Evolutionary conservation across 75 land plant species (phyloP).

Genomic region (Cunninghamia lanceolata): DNA sequence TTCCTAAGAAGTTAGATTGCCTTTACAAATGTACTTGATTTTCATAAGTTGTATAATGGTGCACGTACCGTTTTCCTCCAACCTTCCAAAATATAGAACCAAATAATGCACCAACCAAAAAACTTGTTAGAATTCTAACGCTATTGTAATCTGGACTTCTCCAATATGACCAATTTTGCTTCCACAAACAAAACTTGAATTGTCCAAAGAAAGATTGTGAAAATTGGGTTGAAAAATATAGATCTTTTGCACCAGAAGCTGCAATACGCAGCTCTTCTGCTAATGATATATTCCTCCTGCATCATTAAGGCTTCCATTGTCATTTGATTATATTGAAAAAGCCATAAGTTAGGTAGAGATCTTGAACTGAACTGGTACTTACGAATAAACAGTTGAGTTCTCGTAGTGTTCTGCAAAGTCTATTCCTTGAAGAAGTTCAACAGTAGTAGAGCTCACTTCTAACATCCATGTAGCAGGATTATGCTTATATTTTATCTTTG

Average conservation of each 20-base stretch:
- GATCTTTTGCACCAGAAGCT: constrained; percentile 20
- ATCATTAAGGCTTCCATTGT: background rate
- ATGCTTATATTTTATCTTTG: constrained; percentile 23
- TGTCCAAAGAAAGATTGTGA: constrained; percentile 23
- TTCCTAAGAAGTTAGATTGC: background rate
- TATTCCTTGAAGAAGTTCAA: constrained; percentile 14
- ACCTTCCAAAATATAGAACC: constrained; percentile 34
- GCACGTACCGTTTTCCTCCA: constrained; percentile 27
- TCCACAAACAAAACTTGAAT: constrained; percentile 42
- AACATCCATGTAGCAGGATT: constrained; percentile 56
- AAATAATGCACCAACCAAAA: constrained; percentile 27
- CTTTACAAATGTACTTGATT: background rate
- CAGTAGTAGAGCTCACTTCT: constrained; percentile 26
- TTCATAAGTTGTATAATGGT: background rate
- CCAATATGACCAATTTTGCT: constrained; percentile 47
- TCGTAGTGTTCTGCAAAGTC: constrained; percentile 20
- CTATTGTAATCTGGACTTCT: constrained; percentile 41
- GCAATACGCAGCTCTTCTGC: constrained; percentile 14
- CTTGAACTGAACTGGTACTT: background rate
- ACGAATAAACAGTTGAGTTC: constrained; percentile 20
- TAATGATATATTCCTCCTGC: constrained; percentile 17
- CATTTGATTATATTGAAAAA: background rate
- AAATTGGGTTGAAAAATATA: constrained; percentile 34
- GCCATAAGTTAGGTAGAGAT: background rate
- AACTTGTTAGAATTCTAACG: constrained; percentile 31